Evolutionary conservation across 176 grass and related monocot species (phyloP).

Genomic region (Secale cereale): DNA sequence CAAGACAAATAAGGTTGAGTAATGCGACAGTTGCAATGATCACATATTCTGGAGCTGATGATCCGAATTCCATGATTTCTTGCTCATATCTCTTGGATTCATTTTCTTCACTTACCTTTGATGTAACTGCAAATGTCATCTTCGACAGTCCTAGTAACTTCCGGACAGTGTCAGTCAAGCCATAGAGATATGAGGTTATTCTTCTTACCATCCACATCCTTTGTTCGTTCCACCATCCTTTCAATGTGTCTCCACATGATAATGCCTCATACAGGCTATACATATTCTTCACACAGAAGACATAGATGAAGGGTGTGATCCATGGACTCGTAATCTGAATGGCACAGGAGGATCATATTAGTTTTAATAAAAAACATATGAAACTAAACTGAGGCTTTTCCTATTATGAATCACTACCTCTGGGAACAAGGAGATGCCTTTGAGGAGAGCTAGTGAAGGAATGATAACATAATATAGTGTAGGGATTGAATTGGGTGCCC

Average conservation of each 20-base stretch:
- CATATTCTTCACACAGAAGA: conserved; percentile 26
- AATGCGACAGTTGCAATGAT: conserved; percentile 58
- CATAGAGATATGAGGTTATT: conserved; percentile 68
- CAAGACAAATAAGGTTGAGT: conserved; percentile 53
- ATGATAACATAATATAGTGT: conserved; percentile 60
- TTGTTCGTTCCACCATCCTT: conserved; percentile 77
- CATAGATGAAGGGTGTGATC: conserved; percentile 64
- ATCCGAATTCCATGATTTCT: conserved; percentile 77
- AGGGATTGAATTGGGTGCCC: conserved; percentile 64
- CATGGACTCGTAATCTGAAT: conserved; percentile 51
- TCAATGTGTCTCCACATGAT: conserved; percentile 39
- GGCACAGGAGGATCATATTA: conserved; percentile 17
- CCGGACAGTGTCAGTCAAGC: conserved; percentile 30
- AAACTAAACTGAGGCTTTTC: not conserved
- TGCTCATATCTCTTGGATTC: conserved; percentile 55
- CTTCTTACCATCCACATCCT: conserved; percentile 68
- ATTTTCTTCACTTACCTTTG: conserved; percentile 48
- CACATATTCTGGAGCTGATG: conserved; percentile 43
- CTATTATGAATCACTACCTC: conserved; percentile 40
- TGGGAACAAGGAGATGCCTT: conserved; percentile 68
- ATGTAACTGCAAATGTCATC: conserved; percentile 50
- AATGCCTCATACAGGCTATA: conserved; percentile 56
- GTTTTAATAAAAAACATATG: not conserved
- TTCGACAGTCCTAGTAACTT: conserved; percentile 50
- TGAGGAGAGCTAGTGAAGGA: conserved; percentile 68